Conservation (phyloP, 805 yeast species). For the Candida pseudofarinosa region DNA sequence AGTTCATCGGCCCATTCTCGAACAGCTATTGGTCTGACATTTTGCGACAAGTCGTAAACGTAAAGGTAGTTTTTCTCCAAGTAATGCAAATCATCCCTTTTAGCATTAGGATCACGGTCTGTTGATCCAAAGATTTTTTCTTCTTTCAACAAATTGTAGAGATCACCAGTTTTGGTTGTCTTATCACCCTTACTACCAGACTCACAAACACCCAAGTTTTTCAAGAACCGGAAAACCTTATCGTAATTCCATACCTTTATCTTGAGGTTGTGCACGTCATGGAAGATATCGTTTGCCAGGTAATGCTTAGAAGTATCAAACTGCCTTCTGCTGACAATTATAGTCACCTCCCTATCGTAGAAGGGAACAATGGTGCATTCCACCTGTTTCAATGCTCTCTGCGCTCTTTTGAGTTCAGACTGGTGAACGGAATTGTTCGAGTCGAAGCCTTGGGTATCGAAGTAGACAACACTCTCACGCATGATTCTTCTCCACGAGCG, state of each 20-base stretch:
- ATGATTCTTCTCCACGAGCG: slow-evolving; percentile 60
- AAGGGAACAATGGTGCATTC: slow-evolving; percentile 44
- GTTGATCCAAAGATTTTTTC: slow-evolving; percentile 84
- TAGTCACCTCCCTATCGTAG: slow-evolving; percentile 60
- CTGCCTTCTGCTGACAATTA: slow-evolving; percentile 68
- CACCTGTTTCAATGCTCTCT: slow-evolving; percentile 42
- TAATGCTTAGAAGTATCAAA: slow-evolving; percentile 39
- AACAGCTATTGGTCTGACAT: slow-evolving; percentile 72
- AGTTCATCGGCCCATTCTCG: slow-evolving; percentile 69
- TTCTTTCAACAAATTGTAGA: slow-evolving; percentile 60
- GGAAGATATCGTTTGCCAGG: slow-evolving; percentile 57
- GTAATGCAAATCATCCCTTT: slow-evolving; percentile 78
- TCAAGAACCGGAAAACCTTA: slow-evolving; percentile 76
- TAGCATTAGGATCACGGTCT: slow-evolving; percentile 84
- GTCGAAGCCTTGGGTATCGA: slow-evolving; percentile 49
- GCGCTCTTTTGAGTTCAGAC: slow-evolving; percentile 39
- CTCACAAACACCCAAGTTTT: slow-evolving; percentile 46
- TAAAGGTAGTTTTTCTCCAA: slow-evolving; percentile 69
- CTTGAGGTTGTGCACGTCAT: slow-evolving; percentile 54
- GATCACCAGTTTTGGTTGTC: slow-evolving; percentile 14
- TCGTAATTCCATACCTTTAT: slow-evolving; percentile 87
- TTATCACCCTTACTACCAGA: slow-evolving; percentile 6
- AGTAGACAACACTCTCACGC: slow-evolving; percentile 55
- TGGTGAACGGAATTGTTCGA: slow-evolving; percentile 33
- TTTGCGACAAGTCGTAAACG: slow-evolving; percentile 76